Conservation (phyloP, 768 basidiomycete genomes). For the Lyophyllum decastes region DNA sequence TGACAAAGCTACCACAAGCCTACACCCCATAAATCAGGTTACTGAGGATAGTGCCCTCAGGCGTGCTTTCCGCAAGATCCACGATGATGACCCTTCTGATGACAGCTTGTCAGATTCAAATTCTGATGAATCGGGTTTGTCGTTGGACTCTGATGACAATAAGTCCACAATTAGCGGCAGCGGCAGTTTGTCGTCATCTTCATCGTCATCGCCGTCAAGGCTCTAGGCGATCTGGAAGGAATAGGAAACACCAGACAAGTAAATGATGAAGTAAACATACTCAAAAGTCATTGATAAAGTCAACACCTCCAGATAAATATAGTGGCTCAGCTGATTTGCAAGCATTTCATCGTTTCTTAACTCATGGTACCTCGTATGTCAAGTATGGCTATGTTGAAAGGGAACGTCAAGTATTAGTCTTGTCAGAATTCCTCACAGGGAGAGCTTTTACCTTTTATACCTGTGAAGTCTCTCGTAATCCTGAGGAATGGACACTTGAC, state of each 20-base stretch:
- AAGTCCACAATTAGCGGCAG: too few species aligned
- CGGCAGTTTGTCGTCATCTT: not conserved
- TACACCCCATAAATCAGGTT: not conserved
- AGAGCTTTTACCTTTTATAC: constrained; percentile 31
- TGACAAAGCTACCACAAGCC: not conserved
- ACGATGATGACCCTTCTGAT: not conserved
- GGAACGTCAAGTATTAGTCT: constrained; percentile 16
- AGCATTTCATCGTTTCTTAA: constrained; percentile 17
- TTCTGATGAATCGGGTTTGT: too few species aligned
- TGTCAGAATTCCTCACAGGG: constrained; percentile 27
- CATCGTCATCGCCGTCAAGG: not conserved
- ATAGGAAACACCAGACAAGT: not conserved
- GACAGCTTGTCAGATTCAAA: too few species aligned
- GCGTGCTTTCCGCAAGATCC: not conserved
- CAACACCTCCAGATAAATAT: constrained; percentile 17
- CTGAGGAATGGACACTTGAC: constrained; percentile 19
- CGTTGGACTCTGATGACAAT: too few species aligned
- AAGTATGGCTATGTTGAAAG: constrained; percentile 17
- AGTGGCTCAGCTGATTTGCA: constrained; percentile 9
- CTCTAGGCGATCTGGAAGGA: too few species aligned
- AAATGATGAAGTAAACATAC: not conserved
- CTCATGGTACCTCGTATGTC: constrained; percentile 14
- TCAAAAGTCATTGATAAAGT: constrained; percentile 15
- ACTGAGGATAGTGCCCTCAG: not conserved
- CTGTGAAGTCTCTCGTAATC: constrained; percentile 15